A percentile compares a stretch with the other conserved stretches of the same genome.
These are phyloP conservation scores for Chlorella variabilis DNA, from an alignment of 163 green algal genomes.

Conservation along the genomic window DNA sequence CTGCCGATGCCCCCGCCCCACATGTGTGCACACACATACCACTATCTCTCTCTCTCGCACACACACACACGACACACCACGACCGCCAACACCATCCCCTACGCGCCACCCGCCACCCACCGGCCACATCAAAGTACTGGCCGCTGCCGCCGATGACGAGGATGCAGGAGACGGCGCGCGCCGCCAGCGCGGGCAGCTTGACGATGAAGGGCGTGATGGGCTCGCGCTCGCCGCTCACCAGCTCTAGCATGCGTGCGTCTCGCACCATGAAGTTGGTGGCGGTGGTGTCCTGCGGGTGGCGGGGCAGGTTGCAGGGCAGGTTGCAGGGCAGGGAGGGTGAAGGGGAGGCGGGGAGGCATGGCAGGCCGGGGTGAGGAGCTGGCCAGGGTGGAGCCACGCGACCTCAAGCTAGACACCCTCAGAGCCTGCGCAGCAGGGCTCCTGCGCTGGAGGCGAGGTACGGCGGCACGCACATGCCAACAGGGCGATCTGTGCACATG, in stretches of 20 bases:
- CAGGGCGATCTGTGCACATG: too few relatives aligned
- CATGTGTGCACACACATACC: too few relatives aligned
- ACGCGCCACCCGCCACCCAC: neutral
- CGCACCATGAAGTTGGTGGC: constrained; percentile 82
- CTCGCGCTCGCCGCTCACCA: constrained; percentile 66
- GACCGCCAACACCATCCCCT: neutral
- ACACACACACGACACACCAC: neutral
- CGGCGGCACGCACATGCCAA: too few relatives aligned
- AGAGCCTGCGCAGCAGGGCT: too few relatives aligned
- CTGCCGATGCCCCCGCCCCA: too few relatives aligned
- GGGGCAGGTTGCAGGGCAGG: too few relatives aligned
- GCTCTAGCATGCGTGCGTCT: constrained; percentile 71
- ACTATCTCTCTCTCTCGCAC: neutral
- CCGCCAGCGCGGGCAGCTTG: constrained; percentile 53
- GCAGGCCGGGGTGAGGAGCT: too few relatives aligned
- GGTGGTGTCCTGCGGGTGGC: constrained; percentile 75
- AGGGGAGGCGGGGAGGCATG: too few relatives aligned
- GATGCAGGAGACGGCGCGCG: constrained; percentile 59
- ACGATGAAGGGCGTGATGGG: constrained; percentile 76
- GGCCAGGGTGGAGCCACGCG: too few relatives aligned
- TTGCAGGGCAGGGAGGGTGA: too few relatives aligned
- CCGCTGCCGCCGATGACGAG: constrained; percentile 73
- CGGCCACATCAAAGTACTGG: constrained; percentile 69
- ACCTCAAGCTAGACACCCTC: too few relatives aligned
- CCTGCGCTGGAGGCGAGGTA: too few relatives aligned